phyloP scores from a whole-genome alignment of 495 filamentous ascomycete genomes.

The Annulohypoxylon nitens region DNA sequence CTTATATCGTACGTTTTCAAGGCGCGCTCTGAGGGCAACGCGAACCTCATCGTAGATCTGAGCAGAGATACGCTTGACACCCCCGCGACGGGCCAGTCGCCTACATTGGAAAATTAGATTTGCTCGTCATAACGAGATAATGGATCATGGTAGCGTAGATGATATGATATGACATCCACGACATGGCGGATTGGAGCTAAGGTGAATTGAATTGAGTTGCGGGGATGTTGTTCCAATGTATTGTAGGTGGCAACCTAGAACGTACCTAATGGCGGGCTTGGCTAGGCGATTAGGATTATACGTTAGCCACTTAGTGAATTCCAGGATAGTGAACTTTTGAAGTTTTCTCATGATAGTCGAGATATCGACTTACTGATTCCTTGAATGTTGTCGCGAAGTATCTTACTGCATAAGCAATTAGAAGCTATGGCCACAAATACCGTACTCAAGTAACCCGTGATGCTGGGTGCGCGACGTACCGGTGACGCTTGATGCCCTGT shows the following conservation, averaged over 20 bases:
- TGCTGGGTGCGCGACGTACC: slow-evolving; percentile 28
- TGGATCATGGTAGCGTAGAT: slow-evolving; percentile 3
- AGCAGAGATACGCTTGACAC: slow-evolving; percentile 77
- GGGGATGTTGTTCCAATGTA: background rate
- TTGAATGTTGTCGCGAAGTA: slow-evolving; percentile 70
- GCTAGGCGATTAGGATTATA: slow-evolving; percentile 56
- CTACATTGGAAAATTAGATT: slow-evolving; percentile 56
- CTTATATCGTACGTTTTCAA: slow-evolving; percentile 65
- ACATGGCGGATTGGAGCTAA: slow-evolving; percentile 8
- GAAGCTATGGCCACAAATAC: background rate
- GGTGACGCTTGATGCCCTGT: slow-evolving; percentile 49
- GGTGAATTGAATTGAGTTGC: slow-evolving; percentile 3
- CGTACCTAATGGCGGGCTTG: slow-evolving; percentile 76
- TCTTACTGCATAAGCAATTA: slow-evolving; percentile 61
- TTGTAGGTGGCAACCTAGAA: slow-evolving; percentile 17
- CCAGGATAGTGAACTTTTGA: background rate
- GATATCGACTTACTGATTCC: slow-evolving; percentile 71
- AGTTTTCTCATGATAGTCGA: slow-evolving; percentile 5
- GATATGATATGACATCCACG: background rate
- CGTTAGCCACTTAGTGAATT: slow-evolving; percentile 29
- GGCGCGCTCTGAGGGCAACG: slow-evolving; percentile 61
- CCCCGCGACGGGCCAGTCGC: slow-evolving; percentile 82
- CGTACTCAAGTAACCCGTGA: background rate
- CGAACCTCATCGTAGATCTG: slow-evolving; percentile 80
- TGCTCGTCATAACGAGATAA: slow-evolving; percentile 8